Evolutionary conservation across 1,139 yeast species (phyloP).

Genomic region (Blastobotrys petasosporus): DNA sequence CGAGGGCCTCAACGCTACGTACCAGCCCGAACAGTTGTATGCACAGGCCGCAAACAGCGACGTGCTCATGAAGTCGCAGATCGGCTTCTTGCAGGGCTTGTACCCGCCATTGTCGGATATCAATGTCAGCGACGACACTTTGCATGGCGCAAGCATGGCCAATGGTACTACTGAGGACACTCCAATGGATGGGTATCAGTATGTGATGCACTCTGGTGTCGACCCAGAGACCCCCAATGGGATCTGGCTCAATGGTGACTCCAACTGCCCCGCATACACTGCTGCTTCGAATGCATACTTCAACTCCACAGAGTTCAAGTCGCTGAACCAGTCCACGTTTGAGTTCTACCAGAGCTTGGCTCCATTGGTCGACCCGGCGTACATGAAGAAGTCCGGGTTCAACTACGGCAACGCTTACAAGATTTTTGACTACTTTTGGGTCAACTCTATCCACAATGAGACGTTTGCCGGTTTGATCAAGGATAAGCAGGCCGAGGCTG

Average conservation of each 20-base stretch:
- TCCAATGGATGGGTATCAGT: constrained; percentile 42
- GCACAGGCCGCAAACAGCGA: constrained; percentile 35
- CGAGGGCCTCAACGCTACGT: constrained; percentile 28
- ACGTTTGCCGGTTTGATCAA: constrained; percentile 32
- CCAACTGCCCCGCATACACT: constrained; percentile 36
- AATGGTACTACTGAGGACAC: constrained; percentile 37
- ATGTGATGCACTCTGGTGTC: constrained; percentile 36
- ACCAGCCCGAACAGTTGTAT: constrained; percentile 29
- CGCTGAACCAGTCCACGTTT: constrained; percentile 32
- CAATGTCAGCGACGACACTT: constrained; percentile 22
- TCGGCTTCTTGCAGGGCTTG: constrained; percentile 41
- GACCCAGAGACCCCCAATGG: constrained; percentile 34
- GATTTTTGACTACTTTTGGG: constrained; percentile 38
- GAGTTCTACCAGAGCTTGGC: constrained; percentile 36
- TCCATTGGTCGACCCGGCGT: constrained; percentile 21
- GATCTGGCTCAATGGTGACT: constrained; percentile 40
- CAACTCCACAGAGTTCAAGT: constrained; percentile 29
- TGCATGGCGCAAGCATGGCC: constrained; percentile 28
- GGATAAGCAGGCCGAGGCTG: constrained; percentile 21
- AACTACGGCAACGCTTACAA: constrained; percentile 37
- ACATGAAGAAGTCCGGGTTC: constrained; percentile 27
- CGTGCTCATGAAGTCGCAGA: constrained; percentile 38
- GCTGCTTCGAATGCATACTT: constrained; percentile 30
- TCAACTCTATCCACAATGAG: constrained; percentile 38
- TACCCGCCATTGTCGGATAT: constrained; percentile 37